phyloP scores from a whole-genome alignment of 768 basidiomycete species.

The Mycena latifolia region DNA sequence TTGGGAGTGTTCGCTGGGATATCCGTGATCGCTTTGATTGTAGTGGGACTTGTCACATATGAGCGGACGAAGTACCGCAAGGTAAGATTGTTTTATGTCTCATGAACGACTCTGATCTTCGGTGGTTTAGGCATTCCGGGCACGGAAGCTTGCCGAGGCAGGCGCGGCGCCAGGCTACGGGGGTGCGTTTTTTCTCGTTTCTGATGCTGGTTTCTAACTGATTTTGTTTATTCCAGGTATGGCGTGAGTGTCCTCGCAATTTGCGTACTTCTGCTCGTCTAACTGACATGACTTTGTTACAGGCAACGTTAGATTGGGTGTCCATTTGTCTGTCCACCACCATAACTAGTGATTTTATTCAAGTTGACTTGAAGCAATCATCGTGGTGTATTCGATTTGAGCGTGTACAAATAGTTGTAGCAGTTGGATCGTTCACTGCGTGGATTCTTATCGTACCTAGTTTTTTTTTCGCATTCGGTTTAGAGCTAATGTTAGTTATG shows the following conservation, averaged over 20 bases:
- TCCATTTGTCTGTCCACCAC: conserved; percentile 28
- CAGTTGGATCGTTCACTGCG: too few species aligned
- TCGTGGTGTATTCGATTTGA: conserved; percentile 30
- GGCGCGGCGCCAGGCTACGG: conserved; percentile 65
- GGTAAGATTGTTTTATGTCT: conserved; percentile 54
- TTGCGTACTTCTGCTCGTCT: not conserved
- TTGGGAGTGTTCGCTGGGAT: conserved; percentile 89
- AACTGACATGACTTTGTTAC: not conserved
- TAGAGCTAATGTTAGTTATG: too few species aligned
- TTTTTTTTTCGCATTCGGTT: conserved; percentile 22
- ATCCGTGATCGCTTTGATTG: conserved; percentile 84
- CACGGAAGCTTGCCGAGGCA: conserved; percentile 78
- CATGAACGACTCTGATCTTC: conserved; percentile 14
- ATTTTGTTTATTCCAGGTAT: conserved; percentile 50
- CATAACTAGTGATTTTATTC: conserved; percentile 31
- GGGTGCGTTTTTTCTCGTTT: conserved; percentile 39
- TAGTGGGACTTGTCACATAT: conserved; percentile 87
- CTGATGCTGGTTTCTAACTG: too few species aligned
- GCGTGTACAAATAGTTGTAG: conserved; percentile 33
- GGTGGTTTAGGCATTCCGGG: conserved; percentile 73
- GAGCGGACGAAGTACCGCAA: conserved; percentile 91
- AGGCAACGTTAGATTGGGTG: conserved; percentile 35
- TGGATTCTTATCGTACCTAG: conserved; percentile 35
- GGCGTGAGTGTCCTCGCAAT: conserved; percentile 49
- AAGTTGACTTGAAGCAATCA: conserved; percentile 33